Evolutionary conservation across 2,329 filamentous ascomycete genomes (phyloP).

Genomic region (Neoscytalidium dimidiatum): DNA sequence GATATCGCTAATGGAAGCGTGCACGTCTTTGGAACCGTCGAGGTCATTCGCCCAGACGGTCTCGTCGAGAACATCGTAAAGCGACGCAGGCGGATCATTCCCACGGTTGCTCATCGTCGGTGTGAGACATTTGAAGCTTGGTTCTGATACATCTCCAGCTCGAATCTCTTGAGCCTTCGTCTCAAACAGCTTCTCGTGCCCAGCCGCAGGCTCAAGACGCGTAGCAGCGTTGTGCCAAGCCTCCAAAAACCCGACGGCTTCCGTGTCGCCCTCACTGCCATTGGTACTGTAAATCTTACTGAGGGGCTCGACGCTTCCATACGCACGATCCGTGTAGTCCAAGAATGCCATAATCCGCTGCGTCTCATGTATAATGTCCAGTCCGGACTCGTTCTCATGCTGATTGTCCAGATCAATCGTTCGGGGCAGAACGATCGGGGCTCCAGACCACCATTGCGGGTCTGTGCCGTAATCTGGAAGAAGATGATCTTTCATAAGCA

Average conservation of each 20-base stretch:
- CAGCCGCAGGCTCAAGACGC: constrained; percentile 42
- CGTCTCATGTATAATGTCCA: constrained; percentile 56
- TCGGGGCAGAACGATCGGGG: constrained; percentile 50
- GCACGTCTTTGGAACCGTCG: constrained; percentile 34
- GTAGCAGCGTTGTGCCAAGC: constrained; percentile 51
- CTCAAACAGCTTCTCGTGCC: constrained; percentile 48
- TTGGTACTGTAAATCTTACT: constrained; percentile 42
- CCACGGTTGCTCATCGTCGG: constrained; percentile 27
- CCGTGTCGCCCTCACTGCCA: constrained; percentile 29
- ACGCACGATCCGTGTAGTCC: constrained; percentile 58
- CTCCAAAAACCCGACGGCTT: constrained; percentile 46
- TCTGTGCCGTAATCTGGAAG: constrained; percentile 55
- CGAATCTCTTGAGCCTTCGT: constrained; percentile 40
- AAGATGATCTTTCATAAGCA: constrained; percentile 39
- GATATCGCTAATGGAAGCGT: constrained; percentile 33
- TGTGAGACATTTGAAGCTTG: constrained; percentile 32
- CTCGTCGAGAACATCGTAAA: constrained; percentile 58
- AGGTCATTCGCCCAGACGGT: constrained; percentile 50
- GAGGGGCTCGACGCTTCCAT: constrained; percentile 58
- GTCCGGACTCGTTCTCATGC: constrained; percentile 38
- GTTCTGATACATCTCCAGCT: neutral
- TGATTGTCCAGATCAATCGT: constrained; percentile 46
- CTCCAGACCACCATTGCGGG: constrained; percentile 64
- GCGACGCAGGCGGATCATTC: constrained; percentile 38
- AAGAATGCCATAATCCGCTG: constrained; percentile 65